phyloP scores from a whole-genome alignment of 2,329 filamentous ascomycete species.

The Dactylonectria macrodidyma region DNA sequence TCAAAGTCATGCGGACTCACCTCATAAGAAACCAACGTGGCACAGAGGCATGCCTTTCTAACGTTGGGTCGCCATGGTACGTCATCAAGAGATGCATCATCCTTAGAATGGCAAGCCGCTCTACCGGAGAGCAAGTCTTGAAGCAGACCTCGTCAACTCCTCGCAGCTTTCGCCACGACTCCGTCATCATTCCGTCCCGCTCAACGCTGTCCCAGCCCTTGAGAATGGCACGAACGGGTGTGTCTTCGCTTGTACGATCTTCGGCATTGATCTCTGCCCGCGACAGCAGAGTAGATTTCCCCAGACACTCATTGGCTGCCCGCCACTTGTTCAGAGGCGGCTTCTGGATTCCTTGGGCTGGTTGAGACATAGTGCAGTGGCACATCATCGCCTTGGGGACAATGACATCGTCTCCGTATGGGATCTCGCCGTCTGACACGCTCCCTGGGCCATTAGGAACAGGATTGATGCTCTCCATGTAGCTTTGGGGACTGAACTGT shows the following conservation, averaged over 20 bases:
- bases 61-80: conserved; percentile 47
- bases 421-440: conserved; percentile 5
- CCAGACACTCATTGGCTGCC: conserved; percentile 42
- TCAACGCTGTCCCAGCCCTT: conserved; percentile 51
- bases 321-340: conserved; percentile 43
- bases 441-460: background rate
- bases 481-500: background rate
- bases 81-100: conserved; percentile 45
- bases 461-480: background rate
- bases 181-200: conserved; percentile 43
- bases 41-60: conserved; percentile 36
- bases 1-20: conserved; percentile 24
- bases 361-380: conserved; percentile 1
- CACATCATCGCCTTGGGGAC: conserved; percentile 1
- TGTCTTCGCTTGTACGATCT: conserved; percentile 44
- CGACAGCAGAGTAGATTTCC: conserved; percentile 31
- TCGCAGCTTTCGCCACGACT: conserved; percentile 47
- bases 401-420: background rate
- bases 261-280: conserved; percentile 35
- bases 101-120: conserved; percentile 45
- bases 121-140: conserved; percentile 30
- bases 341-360: background rate
- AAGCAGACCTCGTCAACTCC: conserved; percentile 46
- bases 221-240: conserved; percentile 43
- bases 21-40: conserved; percentile 48